Conservation (phyloP, 176 grass and related monocot species). For the Raddia distichophylla region DNA sequence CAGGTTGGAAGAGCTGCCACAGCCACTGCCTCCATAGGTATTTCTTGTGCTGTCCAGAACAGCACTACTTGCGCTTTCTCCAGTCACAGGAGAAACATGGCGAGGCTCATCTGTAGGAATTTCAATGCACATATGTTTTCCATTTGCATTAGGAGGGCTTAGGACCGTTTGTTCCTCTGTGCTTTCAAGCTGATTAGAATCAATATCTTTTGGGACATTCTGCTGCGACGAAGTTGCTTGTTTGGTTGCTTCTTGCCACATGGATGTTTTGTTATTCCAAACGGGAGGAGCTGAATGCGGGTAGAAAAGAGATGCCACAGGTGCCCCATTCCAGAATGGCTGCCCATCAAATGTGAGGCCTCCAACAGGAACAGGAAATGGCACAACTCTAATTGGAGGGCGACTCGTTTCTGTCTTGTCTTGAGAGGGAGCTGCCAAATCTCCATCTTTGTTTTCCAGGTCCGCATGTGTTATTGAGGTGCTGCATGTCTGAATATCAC, state of each 20-base stretch:
- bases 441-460: constrained; percentile 44
- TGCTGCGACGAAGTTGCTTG: constrained; percentile 38
- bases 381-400: constrained; percentile 69
- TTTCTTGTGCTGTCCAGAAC: constrained; percentile 43
- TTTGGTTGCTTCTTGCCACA: constrained; percentile 41
- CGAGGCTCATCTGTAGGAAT: constrained; percentile 41
- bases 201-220: constrained; percentile 36
- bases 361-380: constrained; percentile 64
- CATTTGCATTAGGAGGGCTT: constrained; percentile 24
- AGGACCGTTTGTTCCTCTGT: constrained; percentile 14
- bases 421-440: constrained; percentile 38
- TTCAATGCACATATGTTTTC: constrained; percentile 40
- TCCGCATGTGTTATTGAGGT: constrained; percentile 47
- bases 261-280: constrained; percentile 42
- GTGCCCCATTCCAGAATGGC: constrained; percentile 47
- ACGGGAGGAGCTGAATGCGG: constrained; percentile 52
- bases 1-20: constrained; percentile 42
- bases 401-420: constrained; percentile 47
- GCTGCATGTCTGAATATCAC: constrained; percentile 45
- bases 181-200: constrained; percentile 27
- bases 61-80: constrained; percentile 53
- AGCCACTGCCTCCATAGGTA: constrained; percentile 38
- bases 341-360: constrained; percentile 64
- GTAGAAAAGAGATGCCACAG: constrained; percentile 49
- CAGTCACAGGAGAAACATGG: constrained; percentile 47